phyloP scores from a whole-genome alignment of 225 moss, liverwort and hornwort genomes.

The Polytrichum formosum region DNA sequence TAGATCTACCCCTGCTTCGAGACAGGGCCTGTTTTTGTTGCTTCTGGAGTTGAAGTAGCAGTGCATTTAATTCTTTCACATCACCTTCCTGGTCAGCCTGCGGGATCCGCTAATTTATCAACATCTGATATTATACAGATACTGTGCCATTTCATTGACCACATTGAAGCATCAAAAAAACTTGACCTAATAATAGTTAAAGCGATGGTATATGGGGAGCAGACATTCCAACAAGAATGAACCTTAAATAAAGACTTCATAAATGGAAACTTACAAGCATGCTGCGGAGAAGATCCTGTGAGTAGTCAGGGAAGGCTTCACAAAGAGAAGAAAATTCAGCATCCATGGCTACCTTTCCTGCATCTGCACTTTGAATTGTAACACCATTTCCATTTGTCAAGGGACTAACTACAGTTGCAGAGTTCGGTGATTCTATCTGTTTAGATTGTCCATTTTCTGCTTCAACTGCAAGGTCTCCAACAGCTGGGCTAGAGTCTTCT shows the following conservation, averaged over 20 bases:
- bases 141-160: too few relatives aligned
- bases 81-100: constrained; percentile 63
- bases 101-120: neutral
- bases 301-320: constrained; percentile 40
- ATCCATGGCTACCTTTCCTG: constrained; percentile 17
- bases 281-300: constrained; percentile 51
- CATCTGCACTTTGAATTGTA: constrained; percentile 9
- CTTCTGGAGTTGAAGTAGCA: constrained; percentile 34
- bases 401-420: constrained; percentile 7
- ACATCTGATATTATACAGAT: neutral
- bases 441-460: constrained; percentile 9
- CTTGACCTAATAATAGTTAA: too few relatives aligned
- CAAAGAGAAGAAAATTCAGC: constrained; percentile 40
- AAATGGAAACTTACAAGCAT: constrained; percentile 43
- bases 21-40: constrained; percentile 39
- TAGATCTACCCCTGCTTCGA: constrained; percentile 32
- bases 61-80: constrained; percentile 22
- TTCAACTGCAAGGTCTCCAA: neutral
- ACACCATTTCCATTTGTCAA: neutral
- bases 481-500: neutral
- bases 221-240: neutral
- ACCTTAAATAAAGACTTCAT: neutral
- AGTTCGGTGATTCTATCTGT: constrained; percentile 10
- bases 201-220: neutral
- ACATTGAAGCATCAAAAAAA: too few relatives aligned